Evolutionary conservation across 129 eudicot species (phyloP).

Genomic region (Smallanthus sonchifolius): DNA sequence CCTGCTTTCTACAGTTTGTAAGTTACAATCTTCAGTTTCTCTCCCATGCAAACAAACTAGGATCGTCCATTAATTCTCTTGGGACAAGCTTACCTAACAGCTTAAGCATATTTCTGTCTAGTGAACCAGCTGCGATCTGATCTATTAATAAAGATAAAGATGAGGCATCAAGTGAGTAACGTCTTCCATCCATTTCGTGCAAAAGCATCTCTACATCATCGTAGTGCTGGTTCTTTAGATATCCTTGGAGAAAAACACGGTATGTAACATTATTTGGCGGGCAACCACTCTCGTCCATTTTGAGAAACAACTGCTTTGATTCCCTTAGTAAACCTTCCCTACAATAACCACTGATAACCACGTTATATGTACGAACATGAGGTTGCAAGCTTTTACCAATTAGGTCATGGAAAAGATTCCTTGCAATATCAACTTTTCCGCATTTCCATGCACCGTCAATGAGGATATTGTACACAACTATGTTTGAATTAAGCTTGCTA

Average conservation of each 20-base stretch:
- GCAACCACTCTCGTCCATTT: background rate
- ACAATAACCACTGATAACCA: background rate
- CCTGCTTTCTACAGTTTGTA: background rate
- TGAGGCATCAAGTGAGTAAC: background rate
- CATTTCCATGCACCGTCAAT: background rate
- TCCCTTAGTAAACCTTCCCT: background rate
- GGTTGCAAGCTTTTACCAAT: background rate
- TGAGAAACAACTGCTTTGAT: background rate
- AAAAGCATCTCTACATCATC: background rate
- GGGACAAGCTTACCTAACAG: background rate
- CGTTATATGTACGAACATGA: background rate
- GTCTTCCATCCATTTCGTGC: background rate
- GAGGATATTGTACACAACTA: background rate
- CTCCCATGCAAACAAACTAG: background rate
- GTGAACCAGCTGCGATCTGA: background rate
- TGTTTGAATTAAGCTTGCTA: background rate
- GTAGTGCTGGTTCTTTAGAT: background rate
- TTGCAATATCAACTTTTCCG: background rate
- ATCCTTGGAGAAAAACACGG: background rate
- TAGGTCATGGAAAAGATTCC: background rate
- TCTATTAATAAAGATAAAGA: background rate
- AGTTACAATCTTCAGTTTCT: background rate
- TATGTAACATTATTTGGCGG: background rate
- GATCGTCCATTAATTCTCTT: background rate
- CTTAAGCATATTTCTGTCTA: background rate